Evolutionary conservation across 1,284 basidiomycete species (phyloP).

Genomic region (Exsudoporus floridanus): DNA sequence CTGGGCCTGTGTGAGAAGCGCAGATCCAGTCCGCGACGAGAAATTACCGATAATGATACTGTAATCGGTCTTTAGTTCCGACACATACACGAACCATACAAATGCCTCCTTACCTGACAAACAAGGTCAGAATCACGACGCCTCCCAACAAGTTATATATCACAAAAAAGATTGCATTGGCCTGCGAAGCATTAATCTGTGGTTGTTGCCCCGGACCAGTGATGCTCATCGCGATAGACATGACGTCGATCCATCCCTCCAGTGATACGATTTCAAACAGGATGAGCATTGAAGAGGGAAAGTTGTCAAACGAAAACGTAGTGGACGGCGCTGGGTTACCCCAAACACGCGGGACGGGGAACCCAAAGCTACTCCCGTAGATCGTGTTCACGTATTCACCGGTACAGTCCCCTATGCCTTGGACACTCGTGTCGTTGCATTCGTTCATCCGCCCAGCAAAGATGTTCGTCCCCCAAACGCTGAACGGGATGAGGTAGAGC

Average conservation of each 20-base stretch:
- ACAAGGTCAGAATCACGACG: conserved; percentile 86
- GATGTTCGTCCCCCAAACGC: conserved; percentile 96
- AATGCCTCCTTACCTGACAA: conserved; percentile 65
- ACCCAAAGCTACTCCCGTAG: conserved; percentile 57
- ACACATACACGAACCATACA: background rate
- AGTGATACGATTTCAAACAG: conserved; percentile 96
- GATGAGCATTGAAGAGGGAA: conserved; percentile 84
- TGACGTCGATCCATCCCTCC: conserved; percentile 95
- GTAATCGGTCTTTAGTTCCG: conserved; percentile 14
- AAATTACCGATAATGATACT: conserved; percentile 97
- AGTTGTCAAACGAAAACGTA: conserved; percentile 89
- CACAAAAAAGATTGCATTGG: conserved; percentile 90
- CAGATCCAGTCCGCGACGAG: conserved; percentile 80
- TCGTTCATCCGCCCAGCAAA: conserved; percentile 83
- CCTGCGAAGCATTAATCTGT: conserved; percentile 66
- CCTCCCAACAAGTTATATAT: conserved; percentile 93
- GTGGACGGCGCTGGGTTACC: conserved; percentile 83
- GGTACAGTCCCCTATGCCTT: conserved; percentile 65
- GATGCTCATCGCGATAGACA: conserved; percentile 81
- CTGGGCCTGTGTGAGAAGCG: conserved; percentile 85
- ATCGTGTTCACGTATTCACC: conserved; percentile 74
- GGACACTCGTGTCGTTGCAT: conserved; percentile 76
- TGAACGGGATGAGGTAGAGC: conserved; percentile 95
- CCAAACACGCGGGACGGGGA: conserved; percentile 86
- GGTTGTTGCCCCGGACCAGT: conserved; percentile 72